Conservation (phyloP, 768 basidiomycete genomes). For the Macrolepiota fuliginosa region DNA sequence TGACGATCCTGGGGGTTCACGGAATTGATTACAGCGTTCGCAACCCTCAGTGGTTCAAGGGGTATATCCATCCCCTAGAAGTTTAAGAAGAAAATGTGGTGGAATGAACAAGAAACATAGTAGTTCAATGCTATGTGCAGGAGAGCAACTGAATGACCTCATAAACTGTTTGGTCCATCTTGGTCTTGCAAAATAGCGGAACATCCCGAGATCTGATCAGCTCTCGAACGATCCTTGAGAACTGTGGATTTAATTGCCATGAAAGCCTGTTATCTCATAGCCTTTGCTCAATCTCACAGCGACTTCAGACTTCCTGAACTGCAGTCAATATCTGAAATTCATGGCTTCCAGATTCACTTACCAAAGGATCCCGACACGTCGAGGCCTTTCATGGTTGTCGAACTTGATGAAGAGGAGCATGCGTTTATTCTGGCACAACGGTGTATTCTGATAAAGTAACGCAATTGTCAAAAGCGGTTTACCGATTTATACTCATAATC, state of each 20-base stretch:
- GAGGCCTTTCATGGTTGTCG: conserved; percentile 74
- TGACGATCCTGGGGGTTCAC: neutral
- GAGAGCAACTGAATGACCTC: neutral
- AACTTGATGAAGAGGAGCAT: conserved; percentile 68
- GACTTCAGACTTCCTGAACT: conserved; percentile 88
- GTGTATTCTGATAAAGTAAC: conserved; percentile 81
- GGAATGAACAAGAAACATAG: neutral
- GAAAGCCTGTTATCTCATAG: conserved; percentile 48
- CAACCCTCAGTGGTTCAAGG: neutral
- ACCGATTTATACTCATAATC: conserved; percentile 2
- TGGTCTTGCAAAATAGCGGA: conserved; percentile 6
- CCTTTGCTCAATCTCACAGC: conserved; percentile 78
- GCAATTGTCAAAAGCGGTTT: conserved; percentile 2
- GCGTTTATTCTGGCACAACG: conserved; percentile 70
- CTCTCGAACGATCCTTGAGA: neutral
- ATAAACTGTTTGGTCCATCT: neutral
- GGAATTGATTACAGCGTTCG: conserved; percentile 8
- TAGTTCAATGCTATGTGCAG: no score
- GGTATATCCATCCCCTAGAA: neutral
- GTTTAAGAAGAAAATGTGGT: neutral
- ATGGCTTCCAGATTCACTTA: conserved; percentile 60
- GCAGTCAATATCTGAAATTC: conserved; percentile 68
- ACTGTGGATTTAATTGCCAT: conserved; percentile 15
- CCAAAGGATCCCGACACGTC: conserved; percentile 42
- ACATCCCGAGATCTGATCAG: conserved; percentile 1